These are phyloP conservation scores for Tolypocladium nubicola DNA, from an alignment of 2,329 filamentous ascomycete species.

Conservation along the genomic window DNA sequence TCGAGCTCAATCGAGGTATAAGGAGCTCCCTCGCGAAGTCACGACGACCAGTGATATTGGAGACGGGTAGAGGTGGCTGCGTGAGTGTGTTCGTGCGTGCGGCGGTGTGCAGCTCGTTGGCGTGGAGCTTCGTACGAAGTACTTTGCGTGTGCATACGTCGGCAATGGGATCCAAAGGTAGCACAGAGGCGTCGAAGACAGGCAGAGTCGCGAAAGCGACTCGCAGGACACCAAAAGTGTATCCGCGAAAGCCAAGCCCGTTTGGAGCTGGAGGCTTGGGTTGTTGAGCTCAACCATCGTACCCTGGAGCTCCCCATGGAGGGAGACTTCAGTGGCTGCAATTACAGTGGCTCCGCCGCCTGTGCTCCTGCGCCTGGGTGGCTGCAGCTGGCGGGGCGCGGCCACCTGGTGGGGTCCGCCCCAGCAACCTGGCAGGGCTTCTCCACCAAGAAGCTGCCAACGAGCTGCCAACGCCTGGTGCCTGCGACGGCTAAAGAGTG, in stretches of 20 bases:
- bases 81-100: background rate
- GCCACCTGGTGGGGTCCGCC: no score
- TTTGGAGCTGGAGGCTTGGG: background rate
- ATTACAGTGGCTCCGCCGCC: no score
- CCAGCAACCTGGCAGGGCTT: no score
- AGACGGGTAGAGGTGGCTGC: background rate
- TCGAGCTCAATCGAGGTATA: background rate
- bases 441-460: no score
- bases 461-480: no score
- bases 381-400: no score
- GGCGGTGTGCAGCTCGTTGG: background rate
- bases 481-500: background rate
- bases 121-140: background rate
- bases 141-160: background rate
- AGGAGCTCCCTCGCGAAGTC: background rate
- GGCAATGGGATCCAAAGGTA: background rate
- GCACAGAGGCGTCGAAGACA: background rate
- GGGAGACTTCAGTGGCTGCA: no score
- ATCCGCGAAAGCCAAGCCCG: background rate
- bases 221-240: background rate
- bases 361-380: no score
- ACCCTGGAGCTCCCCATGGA: no score
- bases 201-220: background rate
- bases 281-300: background rate
- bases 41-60: background rate